A percentile compares a stretch with the other conserved stretches of the same genome.
Evolutionary conservation across 345 rosid genomes (phyloP).

Genomic region (Bretschneidera sinensis): DNA sequence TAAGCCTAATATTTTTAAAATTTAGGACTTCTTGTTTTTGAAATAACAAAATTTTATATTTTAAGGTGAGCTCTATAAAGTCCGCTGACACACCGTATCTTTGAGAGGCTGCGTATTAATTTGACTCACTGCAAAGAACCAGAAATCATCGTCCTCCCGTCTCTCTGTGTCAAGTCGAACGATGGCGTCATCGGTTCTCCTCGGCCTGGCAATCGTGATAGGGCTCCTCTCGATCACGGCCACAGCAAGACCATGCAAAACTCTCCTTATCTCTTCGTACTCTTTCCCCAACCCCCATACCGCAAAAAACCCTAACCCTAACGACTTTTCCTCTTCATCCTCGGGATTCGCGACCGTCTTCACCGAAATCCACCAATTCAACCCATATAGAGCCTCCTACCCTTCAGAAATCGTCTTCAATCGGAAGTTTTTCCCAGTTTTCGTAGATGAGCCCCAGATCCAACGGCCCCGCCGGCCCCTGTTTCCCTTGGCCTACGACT

Average conservation of each 20-base stretch:
- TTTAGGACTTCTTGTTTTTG: too few species aligned
- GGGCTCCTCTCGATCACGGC: constrained; percentile 28
- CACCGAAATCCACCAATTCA: constrained; percentile 49
- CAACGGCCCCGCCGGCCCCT: constrained; percentile 20
- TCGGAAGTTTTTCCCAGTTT: constrained; percentile 33
- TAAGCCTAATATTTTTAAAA: too few species aligned
- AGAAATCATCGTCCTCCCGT: too few species aligned
- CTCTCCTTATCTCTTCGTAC: constrained; percentile 62
- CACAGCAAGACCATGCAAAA: constrained; percentile 46
- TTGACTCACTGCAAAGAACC: too few species aligned
- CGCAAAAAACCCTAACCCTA: constrained; percentile 39
- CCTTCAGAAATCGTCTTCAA: constrained; percentile 22
- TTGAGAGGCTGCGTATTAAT: too few species aligned
- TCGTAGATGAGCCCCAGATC: constrained; percentile 15
- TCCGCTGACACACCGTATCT: too few species aligned
- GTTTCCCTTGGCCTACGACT: constrained; percentile 35
- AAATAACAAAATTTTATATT: too few species aligned
- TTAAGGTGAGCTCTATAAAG: too few species aligned
- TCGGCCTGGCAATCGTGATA: constrained; percentile 26
- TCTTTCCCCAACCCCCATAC: constrained; percentile 51
- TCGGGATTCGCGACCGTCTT: constrained; percentile 55
- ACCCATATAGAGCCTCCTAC: constrained; percentile 19
- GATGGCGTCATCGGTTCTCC: constrained; percentile 26
- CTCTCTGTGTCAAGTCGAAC: constrained; percentile 4
- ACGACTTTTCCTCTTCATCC: constrained; percentile 27